A percentile compares a stretch with the other conserved stretches of the same genome.
These are phyloP conservation scores for Cystobasidium sp. DNA, from an alignment of 1,284 basidiomycete genomes.

Conservation along the genomic window DNA sequence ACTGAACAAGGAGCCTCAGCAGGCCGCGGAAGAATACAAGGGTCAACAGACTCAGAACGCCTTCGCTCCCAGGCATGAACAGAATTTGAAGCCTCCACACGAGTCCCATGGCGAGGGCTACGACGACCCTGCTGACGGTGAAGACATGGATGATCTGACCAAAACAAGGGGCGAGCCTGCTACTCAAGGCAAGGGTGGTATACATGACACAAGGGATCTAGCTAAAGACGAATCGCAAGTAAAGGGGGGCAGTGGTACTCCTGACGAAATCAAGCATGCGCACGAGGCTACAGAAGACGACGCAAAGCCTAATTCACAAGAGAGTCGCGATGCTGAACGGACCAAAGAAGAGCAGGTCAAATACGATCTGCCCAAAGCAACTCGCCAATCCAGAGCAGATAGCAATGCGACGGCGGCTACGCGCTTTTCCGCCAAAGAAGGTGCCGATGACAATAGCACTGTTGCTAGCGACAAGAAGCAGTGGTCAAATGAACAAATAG, in stretches of 20 bases:
- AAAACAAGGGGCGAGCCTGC: conserved; percentile 37
- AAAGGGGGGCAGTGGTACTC: not conserved
- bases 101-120: conserved; percentile 3
- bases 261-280: conserved; percentile 23
- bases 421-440: conserved; percentile 2
- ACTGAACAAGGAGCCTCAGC: conserved; percentile 13
- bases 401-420: conserved; percentile 19
- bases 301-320: not conserved
- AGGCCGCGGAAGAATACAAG: conserved; percentile 1
- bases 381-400: not conserved
- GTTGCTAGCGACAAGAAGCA: conserved; percentile 15
- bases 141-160: conserved; percentile 21
- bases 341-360: conserved; percentile 1
- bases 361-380: not conserved
- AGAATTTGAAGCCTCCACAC: conserved; percentile 6
- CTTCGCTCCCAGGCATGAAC: conserved; percentile 15
- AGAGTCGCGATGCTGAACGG: not conserved
- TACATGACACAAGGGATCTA: conserved; percentile 43
- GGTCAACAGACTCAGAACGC: not conserved
- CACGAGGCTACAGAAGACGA: conserved; percentile 16
- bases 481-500: conserved; percentile 31
- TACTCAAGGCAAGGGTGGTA: conserved; percentile 35
- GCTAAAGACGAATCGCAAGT: not conserved
- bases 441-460: not conserved
- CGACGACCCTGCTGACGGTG: not conserved